These are phyloP conservation scores for Hordeum pubiflorum DNA, from an alignment of 202 grass and related monocot genomes.

Conservation along the genomic window DNA sequence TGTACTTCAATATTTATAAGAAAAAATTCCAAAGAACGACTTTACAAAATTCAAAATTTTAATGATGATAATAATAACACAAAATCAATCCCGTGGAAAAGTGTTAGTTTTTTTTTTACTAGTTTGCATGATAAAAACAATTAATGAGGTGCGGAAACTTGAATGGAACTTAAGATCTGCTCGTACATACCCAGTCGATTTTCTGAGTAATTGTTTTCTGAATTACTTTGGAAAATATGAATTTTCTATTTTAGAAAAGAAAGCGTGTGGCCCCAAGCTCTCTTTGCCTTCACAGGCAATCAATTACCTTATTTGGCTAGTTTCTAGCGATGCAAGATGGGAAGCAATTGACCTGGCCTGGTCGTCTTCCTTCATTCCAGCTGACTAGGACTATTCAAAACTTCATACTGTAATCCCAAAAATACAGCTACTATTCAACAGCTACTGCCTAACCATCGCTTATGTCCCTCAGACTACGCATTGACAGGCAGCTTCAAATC, in stretches of 20 bases:
- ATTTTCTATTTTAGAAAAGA: neutral
- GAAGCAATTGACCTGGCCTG: neutral
- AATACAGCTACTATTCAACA: neutral
- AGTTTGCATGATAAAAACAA: neutral
- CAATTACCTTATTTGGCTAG: neutral
- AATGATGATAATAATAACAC: neutral
- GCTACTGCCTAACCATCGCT: too few species aligned
- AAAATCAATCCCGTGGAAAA: neutral
- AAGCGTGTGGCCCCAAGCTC: neutral
- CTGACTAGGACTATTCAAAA: neutral
- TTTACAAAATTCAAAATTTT: neutral
- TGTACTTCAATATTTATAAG: neutral
- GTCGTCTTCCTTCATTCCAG: neutral
- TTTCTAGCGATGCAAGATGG: neutral
- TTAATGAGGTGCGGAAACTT: neutral
- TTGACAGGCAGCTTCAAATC: too few species aligned
- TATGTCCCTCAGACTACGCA: too few species aligned
- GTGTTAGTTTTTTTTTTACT: neutral
- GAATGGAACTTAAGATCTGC: neutral
- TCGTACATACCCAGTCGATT: neutral
- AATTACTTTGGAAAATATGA: neutral
- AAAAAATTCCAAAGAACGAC: neutral
- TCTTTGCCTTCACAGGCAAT: neutral
- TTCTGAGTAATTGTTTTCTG: neutral
- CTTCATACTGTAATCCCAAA: neutral